Conservation (phyloP, 192 early-diverging fungal species). For the Allomyces macrogynus region DNA sequence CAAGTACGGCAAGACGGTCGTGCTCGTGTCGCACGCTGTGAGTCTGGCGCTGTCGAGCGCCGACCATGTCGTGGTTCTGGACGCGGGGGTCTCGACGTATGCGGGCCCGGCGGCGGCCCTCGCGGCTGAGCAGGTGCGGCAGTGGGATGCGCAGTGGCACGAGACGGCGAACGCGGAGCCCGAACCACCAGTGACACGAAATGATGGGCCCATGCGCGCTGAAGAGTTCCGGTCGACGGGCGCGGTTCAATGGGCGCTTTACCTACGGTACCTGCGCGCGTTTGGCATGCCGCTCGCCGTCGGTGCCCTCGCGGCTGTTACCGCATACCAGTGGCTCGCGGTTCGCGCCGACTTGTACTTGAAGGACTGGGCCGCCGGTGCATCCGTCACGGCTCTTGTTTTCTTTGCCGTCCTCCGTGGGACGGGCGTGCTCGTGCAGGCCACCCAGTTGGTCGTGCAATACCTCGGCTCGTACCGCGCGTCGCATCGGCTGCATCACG, state of each 20-base stretch:
- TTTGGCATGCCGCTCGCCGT: not conserved
- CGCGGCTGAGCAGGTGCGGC: not conserved
- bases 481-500: not conserved
- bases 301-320: not conserved
- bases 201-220: not conserved
- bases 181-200: not conserved
- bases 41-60: not conserved
- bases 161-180: not conserved
- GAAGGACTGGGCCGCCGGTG: not conserved
- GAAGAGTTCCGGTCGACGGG: not conserved
- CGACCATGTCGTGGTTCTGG: not conserved
- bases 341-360: not conserved
- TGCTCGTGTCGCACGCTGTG: not conserved
- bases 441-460: not conserved
- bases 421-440: not conserved
- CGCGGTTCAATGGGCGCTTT: not conserved
- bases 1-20: slow-evolving; percentile 1
- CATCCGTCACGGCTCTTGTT: not conserved
- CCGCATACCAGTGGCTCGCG: not conserved
- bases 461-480: not conserved
- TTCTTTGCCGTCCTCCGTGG: no score
- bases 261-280: not conserved
- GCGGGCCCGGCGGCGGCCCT: not conserved
- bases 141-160: not conserved
- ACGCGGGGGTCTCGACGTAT: not conserved